A percentile compares a stretch with the other conserved stretches of the same genome.
These are phyloP conservation scores for Sonneratia caseolaris DNA, from an alignment of 345 rosid genomes.

Conservation along the genomic window DNA sequence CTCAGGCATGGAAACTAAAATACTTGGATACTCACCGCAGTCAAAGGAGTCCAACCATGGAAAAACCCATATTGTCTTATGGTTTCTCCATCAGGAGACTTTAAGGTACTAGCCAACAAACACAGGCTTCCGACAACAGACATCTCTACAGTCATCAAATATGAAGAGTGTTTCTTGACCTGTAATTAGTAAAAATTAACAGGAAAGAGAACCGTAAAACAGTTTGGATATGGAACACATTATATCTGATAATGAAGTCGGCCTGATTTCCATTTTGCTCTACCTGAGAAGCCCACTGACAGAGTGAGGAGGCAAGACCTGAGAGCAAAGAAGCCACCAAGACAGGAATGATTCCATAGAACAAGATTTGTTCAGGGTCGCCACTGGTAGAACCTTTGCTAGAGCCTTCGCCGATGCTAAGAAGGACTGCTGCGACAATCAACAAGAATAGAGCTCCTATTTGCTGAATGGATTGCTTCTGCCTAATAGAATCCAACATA, in stretches of 20 bases:
- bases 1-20: neutral
- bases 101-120: conserved; percentile 61
- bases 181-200: conserved; percentile 19
- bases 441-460: conserved; percentile 75
- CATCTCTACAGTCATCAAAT: conserved; percentile 97
- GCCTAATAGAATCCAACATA: conserved; percentile 35
- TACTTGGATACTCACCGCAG: conserved; percentile 43
- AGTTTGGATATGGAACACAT: neutral
- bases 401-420: conserved; percentile 95
- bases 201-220: conserved; percentile 4
- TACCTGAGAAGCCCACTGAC: conserved; percentile 99
- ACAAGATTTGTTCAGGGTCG: conserved; percentile 54
- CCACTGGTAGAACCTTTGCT: conserved; percentile 44
- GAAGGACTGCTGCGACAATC: conserved; percentile 82
- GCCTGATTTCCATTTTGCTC: neutral
- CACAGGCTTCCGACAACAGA: conserved; percentile 91
- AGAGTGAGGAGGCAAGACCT: conserved; percentile 87
- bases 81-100: conserved; percentile 97
- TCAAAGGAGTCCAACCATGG: conserved; percentile 89
- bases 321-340: conserved; percentile 92
- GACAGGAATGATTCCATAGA: conserved; percentile 88
- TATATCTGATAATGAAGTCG: neutral
- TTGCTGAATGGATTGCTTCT: conserved; percentile 85
- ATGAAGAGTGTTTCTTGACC: conserved; percentile 93
- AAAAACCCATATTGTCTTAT: conserved; percentile 71